Base-by-base conservation (phyloP, 2,329 filamentous ascomycete genomes). In the Neonectria faginata region DNA sequence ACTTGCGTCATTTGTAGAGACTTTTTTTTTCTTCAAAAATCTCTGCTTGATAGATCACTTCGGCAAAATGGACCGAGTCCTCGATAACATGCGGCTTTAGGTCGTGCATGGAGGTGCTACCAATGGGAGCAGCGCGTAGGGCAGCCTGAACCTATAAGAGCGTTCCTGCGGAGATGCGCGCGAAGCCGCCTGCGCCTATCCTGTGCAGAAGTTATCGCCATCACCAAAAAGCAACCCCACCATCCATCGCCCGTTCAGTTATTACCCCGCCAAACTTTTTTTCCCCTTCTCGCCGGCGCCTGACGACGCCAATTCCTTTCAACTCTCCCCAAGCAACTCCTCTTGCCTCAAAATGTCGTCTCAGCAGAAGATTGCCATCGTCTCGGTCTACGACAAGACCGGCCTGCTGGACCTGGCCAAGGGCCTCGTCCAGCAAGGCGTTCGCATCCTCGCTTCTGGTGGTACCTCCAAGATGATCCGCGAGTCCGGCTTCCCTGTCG, bases 351-450 rank as follows among this genome's bases (percentile, higher is more conserved):
- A 67, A 69, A 82, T 81, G 79, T 74, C 79, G 66, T 73, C 68
- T 29, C 75, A 80, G 65, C 86, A 88, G 78, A 84, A 86, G 77
- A 87, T 87, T 85, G 96, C 96, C 72, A 98, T 99, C 78, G 87
- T 99, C 79, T 98, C 95, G 71, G 96, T 98, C 85, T 98, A 96
- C 79, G 93, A 99, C 87, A 99, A 99, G 90, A 98, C 95, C 61
- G 96, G 94, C 66, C 88, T 97, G 71, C 84, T 97, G 72, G 94
- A 97, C 82, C 86, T 97, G 73, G 93, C 94, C 75, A 97, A 97
- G 82, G 94, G 94, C 74, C 88, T 97, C 55, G 88, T 92, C 77
- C 88, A 95, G 85, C 89, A 97, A 77, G 91, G 96, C 89, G 92
- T 97, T 73, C 92, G 94, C 73, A 91, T 99, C 70, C 87, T 99